Evolutionary conservation across 1,284 basidiomycete genomes (phyloP), one percentile per base, ranked within the genome.

Genomic region (Rhodotorula sp.): DNA sequence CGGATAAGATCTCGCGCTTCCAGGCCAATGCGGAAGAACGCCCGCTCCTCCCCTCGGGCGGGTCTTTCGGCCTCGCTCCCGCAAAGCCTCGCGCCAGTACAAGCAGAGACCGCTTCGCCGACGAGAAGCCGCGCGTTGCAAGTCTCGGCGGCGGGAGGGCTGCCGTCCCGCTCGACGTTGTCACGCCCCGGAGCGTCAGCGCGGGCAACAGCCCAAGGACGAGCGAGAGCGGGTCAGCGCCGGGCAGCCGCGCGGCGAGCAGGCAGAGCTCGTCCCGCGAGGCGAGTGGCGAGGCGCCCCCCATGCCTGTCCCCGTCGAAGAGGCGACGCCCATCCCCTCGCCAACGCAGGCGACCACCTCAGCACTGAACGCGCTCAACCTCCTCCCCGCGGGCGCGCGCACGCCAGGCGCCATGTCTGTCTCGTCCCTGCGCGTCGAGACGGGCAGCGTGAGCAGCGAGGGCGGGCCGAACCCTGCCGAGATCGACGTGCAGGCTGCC

Each of bases 371-470:
- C 55, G 22, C 4, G 9, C 61, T 63, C 61, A 32, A 41, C 15
- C 34, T 58, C 17, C 59, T 66, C 6, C 59, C 70, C 25, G n/a
- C 60, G 5, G 69, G 55, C n/a, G 32, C 66, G 19, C 67, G 60
- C 56, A 72, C 73, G 7, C 71, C 74, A 5, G 64, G 69, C 37
- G 67, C 65, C 27, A 50, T 64, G 27, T 75, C 74, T 8, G 70
- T 72, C 25, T 74, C 72, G 25, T 69, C 67, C 1, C 69, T 76
- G 72, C 58, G 61, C 36, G 75, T 76, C 63, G 75, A 76, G 55
- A 71, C 67, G 8, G 75, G 75, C 17, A 71, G 69, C 48, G 34
- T 69, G 36, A 59, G 55, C 39, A 69, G 65, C 63, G 75, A 72
- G 34, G 60, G 58, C 19, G 67, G 53, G 27, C 50, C 44, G 15